phyloP scores from a whole-genome alignment of 768 basidiomycete species.

The Boletus tylopilopsis region DNA sequence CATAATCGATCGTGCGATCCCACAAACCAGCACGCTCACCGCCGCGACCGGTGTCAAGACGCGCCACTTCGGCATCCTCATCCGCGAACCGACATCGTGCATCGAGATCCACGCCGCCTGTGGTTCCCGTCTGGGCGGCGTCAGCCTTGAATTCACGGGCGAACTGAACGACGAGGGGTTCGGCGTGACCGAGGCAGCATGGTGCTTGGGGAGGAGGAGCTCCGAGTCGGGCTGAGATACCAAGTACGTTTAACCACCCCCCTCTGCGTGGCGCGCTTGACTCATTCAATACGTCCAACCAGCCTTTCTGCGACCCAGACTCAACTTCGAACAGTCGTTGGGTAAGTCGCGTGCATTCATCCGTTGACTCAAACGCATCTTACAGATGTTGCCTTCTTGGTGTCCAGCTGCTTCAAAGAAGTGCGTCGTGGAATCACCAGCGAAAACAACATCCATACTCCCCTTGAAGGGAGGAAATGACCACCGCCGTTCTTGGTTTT shows the following conservation, averaged over 20 bases:
- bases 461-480: slow-evolving; percentile 26
- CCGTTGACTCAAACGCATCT: neutral
- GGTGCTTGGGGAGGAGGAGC: slow-evolving; percentile 85
- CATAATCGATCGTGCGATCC: too few relatives aligned
- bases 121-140: slow-evolving; percentile 74
- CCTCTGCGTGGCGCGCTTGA: too few relatives aligned
- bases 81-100: slow-evolving; percentile 79
- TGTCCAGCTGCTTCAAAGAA: slow-evolving; percentile 78
- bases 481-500: neutral
- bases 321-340: slow-evolving; percentile 94
- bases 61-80: slow-evolving; percentile 83
- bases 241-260: too few relatives aligned
- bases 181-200: slow-evolving; percentile 96
- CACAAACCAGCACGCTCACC: slow-evolving; percentile 88
- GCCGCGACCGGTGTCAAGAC: slow-evolving; percentile 84
- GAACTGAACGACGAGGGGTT: slow-evolving; percentile 88
- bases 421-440: slow-evolving; percentile 42
- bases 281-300: neutral
- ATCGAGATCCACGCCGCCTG: slow-evolving; percentile 74
- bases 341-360: slow-evolving; percentile 53
- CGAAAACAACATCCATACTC: slow-evolving; percentile 26
- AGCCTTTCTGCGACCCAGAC: slow-evolving; percentile 93
- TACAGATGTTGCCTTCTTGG: slow-evolving; percentile 81
- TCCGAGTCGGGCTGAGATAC: slow-evolving; percentile 89
- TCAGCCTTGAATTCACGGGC: slow-evolving; percentile 90